A percentile compares a stretch with the other conserved stretches of the same genome.
Evolutionary conservation across 108 stramenopile genomes (phyloP).

Genomic region (Nitzschia sp.): DNA sequence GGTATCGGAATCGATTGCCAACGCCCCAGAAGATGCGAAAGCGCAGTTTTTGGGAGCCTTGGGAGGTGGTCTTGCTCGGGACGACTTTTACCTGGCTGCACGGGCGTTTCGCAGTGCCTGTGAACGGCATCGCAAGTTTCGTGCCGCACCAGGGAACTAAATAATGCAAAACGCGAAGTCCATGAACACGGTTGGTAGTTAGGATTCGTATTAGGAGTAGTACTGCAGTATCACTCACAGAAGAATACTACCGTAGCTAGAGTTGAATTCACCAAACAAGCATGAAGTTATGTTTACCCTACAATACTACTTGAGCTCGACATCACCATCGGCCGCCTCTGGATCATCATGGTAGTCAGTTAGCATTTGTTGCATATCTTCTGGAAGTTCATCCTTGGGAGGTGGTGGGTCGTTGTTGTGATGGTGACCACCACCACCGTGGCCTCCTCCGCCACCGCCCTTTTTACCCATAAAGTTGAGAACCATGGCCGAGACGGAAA

Average conservation of each 20-base stretch:
- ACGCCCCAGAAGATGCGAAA: slow-evolving; percentile 53
- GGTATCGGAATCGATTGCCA: slow-evolving; percentile 54
- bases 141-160: not conserved
- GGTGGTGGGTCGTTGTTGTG: slow-evolving; percentile 5
- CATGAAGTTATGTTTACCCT: too few relatives aligned
- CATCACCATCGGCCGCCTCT: slow-evolving; percentile 30
- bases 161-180: too few relatives aligned
- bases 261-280: too few relatives aligned
- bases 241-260: too few relatives aligned
- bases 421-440: slow-evolving; percentile 18
- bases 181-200: too few relatives aligned
- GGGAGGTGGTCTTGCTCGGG: slow-evolving; percentile 50
- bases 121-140: slow-evolving; percentile 58
- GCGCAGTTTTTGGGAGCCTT: slow-evolving; percentile 54
- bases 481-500: slow-evolving; percentile 90
- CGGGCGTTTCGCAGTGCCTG: slow-evolving; percentile 64
- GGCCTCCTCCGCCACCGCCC: slow-evolving; percentile 36
- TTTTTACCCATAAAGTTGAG: slow-evolving; percentile 92
- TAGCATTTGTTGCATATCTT: slow-evolving; percentile 60
- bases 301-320: slow-evolving; percentile 11
- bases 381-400: slow-evolving; percentile 21
- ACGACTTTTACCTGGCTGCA: slow-evolving; percentile 72
- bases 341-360: slow-evolving; percentile 45
- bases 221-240: too few relatives aligned
- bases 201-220: too few relatives aligned